Percentiles rank a stretch among this genome's conserved stretches.
Evolutionary conservation across 768 basidiomycete genomes (phyloP).

Genomic region (Lentinus tigrinus): DNA sequence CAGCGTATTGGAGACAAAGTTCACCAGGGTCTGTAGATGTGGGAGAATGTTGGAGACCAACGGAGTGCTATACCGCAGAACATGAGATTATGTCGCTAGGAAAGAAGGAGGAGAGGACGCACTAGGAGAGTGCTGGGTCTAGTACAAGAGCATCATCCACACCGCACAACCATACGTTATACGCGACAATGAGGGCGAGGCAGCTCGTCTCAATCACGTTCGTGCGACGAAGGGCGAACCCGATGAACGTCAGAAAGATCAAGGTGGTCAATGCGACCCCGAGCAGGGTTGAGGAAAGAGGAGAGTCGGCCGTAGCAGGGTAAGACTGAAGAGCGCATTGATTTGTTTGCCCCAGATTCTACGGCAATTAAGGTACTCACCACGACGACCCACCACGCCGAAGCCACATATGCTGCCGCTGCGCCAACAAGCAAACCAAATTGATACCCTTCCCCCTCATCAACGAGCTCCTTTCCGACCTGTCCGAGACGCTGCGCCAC

Average conservation of each 20-base stretch:
- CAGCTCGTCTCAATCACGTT: slow-evolving; percentile 92
- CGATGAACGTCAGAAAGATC: slow-evolving; percentile 88
- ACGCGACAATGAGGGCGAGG: slow-evolving; percentile 84
- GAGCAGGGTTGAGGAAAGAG: slow-evolving; percentile 84
- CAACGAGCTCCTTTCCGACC: slow-evolving; percentile 68
- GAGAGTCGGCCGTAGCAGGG: slow-evolving; percentile 77
- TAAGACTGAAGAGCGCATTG: slow-evolving; percentile 59
- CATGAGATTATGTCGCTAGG: neutral
- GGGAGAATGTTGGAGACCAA: slow-evolving; percentile 77
- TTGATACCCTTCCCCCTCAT: slow-evolving; percentile 73
- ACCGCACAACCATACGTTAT: slow-evolving; percentile 88
- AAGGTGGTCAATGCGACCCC: slow-evolving; percentile 88
- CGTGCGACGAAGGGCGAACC: slow-evolving; percentile 83
- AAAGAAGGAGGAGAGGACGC: slow-evolving; percentile 29
- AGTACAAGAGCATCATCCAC: slow-evolving; percentile 73
- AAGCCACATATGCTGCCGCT: slow-evolving; percentile 75
- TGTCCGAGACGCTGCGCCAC: slow-evolving; percentile 82
- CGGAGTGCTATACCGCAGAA: slow-evolving; percentile 51
- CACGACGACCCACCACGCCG: slow-evolving; percentile 84
- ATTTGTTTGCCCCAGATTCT: neutral
- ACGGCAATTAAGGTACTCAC: slow-evolving; percentile 42
- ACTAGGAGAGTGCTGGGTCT: slow-evolving; percentile 79
- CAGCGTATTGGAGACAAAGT: slow-evolving; percentile 82
- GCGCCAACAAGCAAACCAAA: slow-evolving; percentile 74
- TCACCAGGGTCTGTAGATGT: slow-evolving; percentile 74